These are phyloP conservation scores for Mucor ambiguus DNA, from an alignment of 371 early-diverging fungal species.

Conservation along the genomic window DNA sequence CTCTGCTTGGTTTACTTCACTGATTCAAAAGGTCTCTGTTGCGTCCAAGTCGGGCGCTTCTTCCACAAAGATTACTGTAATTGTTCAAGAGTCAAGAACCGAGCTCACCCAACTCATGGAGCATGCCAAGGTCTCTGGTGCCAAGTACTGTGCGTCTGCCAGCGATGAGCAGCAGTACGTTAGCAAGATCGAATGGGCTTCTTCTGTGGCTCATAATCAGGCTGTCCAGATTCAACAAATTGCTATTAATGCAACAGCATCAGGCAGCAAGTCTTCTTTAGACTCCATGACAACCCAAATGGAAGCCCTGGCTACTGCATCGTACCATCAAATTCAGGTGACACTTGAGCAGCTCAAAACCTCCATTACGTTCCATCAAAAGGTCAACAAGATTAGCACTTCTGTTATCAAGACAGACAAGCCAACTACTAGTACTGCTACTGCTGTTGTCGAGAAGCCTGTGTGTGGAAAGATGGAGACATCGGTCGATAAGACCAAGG, in stretches of 20 bases:
- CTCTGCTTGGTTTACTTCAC: conserved; percentile 24
- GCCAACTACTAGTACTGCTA: background rate
- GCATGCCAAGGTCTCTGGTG: conserved; percentile 23
- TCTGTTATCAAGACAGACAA: background rate
- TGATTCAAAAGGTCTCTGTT: conserved; percentile 25
- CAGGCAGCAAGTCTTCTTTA: conserved; percentile 17
- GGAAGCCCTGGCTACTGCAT: conserved; percentile 24
- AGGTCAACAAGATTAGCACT: background rate
- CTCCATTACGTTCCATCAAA: conserved; percentile 22
- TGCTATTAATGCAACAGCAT: conserved; percentile 29
- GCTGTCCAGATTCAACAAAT: conserved; percentile 35
- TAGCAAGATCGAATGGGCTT: conserved; percentile 29
- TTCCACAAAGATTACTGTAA: conserved; percentile 25
- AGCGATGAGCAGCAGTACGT: conserved; percentile 23
- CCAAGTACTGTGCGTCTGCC: conserved; percentile 18
- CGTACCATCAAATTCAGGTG: conserved; percentile 32
- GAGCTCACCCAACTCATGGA: conserved; percentile 27
- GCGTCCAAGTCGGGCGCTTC: conserved; percentile 27
- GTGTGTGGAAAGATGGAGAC: conserved; percentile 21
- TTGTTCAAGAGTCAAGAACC: conserved; percentile 26
- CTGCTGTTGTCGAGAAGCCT: conserved; percentile 16
- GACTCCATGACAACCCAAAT: conserved; percentile 23
- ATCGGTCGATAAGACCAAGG: conserved; percentile 29
- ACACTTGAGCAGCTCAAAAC: conserved; percentile 33
- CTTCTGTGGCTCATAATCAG: conserved; percentile 27